Conservation (phyloP, 441 rosid species). For the Corymbia citriodora region DNA sequence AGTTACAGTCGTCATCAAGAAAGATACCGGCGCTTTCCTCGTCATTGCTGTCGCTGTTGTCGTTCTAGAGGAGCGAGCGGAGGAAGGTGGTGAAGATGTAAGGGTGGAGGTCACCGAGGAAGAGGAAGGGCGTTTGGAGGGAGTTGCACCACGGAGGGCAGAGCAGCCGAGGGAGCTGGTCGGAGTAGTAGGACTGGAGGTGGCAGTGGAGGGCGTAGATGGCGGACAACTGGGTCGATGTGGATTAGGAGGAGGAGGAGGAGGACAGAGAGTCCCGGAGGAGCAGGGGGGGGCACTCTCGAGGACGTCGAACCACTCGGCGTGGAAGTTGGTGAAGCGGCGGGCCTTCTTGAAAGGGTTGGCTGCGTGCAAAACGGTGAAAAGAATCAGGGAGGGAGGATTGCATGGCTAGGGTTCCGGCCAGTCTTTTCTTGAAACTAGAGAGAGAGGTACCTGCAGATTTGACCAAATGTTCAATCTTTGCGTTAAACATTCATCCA, state of each 20-base stretch:
- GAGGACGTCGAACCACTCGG: constrained; percentile 45
- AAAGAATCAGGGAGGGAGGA: no score
- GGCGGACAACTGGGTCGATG: constrained; percentile 40
- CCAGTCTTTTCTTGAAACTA: background rate
- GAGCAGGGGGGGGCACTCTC: constrained; percentile 44
- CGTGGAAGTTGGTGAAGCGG: constrained; percentile 42
- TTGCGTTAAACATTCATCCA: no score
- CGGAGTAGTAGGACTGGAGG: constrained; percentile 53
- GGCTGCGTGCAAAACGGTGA: background rate
- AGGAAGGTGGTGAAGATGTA: constrained; percentile 67
- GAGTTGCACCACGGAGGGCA: constrained; percentile 67
- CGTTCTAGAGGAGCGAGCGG: constrained; percentile 44
- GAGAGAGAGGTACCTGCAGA: background rate
- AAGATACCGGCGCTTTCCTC: constrained; percentile 1
- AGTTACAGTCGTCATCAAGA: background rate
- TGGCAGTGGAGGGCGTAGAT: constrained; percentile 56
- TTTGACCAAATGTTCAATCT: background rate
- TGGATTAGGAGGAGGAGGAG: constrained; percentile 18
- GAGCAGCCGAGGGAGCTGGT: constrained; percentile 50
- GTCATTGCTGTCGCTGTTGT: constrained; percentile 19
- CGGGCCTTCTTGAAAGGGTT: constrained; percentile 32
- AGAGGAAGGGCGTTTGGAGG: constrained; percentile 68
- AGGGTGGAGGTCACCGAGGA: constrained; percentile 87
- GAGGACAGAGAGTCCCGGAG: constrained; percentile 37
- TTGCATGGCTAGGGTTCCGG: background rate